phyloP scores from a whole-genome alignment of 768 basidiomycete species.

The Leccinum pellstonianum region DNA sequence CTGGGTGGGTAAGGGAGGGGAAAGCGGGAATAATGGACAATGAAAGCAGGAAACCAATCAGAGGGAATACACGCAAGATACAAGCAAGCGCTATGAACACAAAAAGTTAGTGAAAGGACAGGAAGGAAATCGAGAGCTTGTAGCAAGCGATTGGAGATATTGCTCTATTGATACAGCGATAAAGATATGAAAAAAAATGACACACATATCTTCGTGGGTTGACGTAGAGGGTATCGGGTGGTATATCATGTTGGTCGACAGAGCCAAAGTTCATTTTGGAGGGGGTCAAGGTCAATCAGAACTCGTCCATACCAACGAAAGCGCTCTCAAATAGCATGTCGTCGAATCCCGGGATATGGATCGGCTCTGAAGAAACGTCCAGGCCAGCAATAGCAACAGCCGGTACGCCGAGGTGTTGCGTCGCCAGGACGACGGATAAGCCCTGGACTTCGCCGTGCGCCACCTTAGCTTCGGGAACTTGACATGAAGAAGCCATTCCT shows the following conservation, averaged over 20 bases:
- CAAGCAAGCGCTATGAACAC: conserved; percentile 4
- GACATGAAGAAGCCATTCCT: conserved; percentile 5
- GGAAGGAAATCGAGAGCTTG: background rate
- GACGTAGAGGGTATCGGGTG: background rate
- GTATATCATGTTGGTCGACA: background rate
- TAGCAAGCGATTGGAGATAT: background rate
- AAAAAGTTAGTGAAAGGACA: background rate
- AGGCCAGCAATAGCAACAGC: conserved; percentile 8
- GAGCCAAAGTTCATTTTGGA: background rate
- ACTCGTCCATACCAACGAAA: conserved; percentile 13
- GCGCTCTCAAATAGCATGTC: conserved; percentile 16
- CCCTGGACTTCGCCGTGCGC: background rate
- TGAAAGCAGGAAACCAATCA: too few species aligned
- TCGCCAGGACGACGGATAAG: background rate
- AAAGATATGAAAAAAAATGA: background rate
- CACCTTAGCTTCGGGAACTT: conserved; percentile 1
- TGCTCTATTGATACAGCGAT: conserved; percentile 6
- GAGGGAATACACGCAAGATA: background rate
- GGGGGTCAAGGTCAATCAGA: background rate
- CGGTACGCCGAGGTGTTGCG: background rate
- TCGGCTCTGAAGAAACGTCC: conserved; percentile 2
- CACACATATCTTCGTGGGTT: background rate
- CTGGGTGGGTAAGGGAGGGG: too few species aligned
- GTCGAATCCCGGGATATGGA: conserved; percentile 13
- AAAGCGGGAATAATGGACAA: too few species aligned